Evolutionary conservation across 2,329 filamentous ascomycete species (phyloP).

Genomic region (Ophiostoma australiae): DNA sequence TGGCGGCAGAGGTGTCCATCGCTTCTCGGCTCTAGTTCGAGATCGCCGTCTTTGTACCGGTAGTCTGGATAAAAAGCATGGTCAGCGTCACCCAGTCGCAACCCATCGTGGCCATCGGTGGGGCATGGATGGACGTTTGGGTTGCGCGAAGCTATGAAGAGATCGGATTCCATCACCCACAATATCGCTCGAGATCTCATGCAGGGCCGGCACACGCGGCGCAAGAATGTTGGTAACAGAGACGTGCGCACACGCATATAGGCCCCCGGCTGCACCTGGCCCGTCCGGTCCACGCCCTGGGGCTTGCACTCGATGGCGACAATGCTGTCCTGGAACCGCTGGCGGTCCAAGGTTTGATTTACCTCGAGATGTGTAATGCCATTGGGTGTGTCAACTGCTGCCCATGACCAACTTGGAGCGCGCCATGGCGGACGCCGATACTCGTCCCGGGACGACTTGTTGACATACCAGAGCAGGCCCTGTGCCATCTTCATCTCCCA

Average conservation of each 20-base stretch:
- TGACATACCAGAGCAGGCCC: slow-evolving; percentile 2
- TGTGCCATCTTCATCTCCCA: not conserved
- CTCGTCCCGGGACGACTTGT: not conserved
- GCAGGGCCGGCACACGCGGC: not conserved
- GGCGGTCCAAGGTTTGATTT: not conserved
- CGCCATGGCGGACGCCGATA: not conserved
- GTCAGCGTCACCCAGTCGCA: not conserved
- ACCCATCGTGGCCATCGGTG: not conserved
- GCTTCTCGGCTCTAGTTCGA: not conserved
- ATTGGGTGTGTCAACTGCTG: not conserved
- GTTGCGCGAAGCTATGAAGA: not conserved
- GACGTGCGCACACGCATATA: not conserved
- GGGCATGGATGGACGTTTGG: not conserved
- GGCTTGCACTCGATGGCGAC: not conserved
- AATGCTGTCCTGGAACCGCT: slow-evolving; percentile 3
- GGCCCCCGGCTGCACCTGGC: not conserved
- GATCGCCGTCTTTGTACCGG: not conserved
- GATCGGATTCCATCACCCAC: not conserved
- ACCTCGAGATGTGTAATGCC: not conserved
- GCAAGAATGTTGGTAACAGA: not conserved
- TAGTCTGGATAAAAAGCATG: not conserved
- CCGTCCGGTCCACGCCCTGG: not conserved
- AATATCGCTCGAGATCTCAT: not conserved
- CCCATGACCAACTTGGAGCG: not conserved
- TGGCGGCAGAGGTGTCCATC: not conserved